Evolutionary conservation across 2,329 filamentous ascomycete species (phyloP).

Genomic region (Colletotrichum sp.): DNA sequence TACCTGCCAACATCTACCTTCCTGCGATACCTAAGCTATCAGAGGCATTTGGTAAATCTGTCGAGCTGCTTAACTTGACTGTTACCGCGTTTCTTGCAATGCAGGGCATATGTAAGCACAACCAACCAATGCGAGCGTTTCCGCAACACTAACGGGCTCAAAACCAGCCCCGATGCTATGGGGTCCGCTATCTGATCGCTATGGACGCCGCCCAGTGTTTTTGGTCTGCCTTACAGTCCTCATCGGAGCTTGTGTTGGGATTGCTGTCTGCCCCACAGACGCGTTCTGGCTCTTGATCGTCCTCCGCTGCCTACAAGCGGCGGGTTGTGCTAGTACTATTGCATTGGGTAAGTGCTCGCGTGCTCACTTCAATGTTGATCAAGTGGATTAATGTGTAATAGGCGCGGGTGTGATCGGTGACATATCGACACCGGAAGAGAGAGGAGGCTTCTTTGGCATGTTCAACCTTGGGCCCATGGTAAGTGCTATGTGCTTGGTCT

Average conservation of each 20-base stretch:
- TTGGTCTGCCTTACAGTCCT: conserved; percentile 33
- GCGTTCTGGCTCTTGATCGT: conserved; percentile 37
- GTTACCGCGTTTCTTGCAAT: conserved; percentile 36
- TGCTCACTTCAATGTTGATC: background rate
- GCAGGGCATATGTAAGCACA: conserved; percentile 26
- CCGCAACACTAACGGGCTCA: rapidly evolving
- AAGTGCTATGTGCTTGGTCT: background rate
- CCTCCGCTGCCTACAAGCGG: conserved; percentile 33
- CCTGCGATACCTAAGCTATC: conserved; percentile 33
- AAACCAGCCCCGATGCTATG: conserved; percentile 34
- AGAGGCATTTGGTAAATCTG: conserved; percentile 29
- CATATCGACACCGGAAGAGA: conserved; percentile 33
- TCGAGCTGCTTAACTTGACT: conserved; percentile 34
- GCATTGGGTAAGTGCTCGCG: conserved; percentile 23
- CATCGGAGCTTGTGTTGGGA: conserved; percentile 33
- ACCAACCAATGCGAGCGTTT: rapidly evolving
- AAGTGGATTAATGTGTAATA: background rate
- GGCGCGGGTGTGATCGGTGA: conserved; percentile 38
- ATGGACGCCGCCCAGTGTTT: conserved; percentile 34
- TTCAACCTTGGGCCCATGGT: conserved; percentile 38
- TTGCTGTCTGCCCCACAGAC: conserved; percentile 33
- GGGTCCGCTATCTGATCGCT: conserved; percentile 37
- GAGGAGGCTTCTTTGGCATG: conserved; percentile 36
- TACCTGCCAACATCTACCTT: conserved; percentile 39
- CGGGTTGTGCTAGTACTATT: conserved; percentile 38